Percentiles rank a stretch among this genome's conserved stretches.
Conservation (phyloP, 1,284 basidiomycete species). For the Porodaedalea pini region DNA sequence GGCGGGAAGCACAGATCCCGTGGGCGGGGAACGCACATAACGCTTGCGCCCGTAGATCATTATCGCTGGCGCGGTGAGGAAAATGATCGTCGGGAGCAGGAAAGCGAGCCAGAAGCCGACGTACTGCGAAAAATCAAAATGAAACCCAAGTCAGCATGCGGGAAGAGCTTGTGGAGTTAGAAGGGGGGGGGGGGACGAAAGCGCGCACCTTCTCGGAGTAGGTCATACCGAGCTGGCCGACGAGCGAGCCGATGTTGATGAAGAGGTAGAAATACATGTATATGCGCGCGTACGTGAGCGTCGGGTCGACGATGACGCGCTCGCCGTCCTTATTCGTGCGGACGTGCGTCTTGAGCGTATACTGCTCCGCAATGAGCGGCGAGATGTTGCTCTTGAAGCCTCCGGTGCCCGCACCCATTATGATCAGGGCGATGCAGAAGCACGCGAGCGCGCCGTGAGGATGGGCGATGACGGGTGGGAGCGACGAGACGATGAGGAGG, state of each 20-base stretch:
- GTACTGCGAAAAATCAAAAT: slow-evolving; percentile 37
- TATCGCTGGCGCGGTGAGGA: slow-evolving; percentile 68
- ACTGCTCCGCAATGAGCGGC: slow-evolving; percentile 78
- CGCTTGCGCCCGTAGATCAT: slow-evolving; percentile 62
- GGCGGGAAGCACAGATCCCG: slow-evolving; percentile 70
- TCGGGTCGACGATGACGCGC: slow-evolving; percentile 79
- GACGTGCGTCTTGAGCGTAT: slow-evolving; percentile 54
- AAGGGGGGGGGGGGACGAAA: not conserved
- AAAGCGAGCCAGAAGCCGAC: slow-evolving; percentile 73
- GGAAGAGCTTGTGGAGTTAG: too few relatives aligned
- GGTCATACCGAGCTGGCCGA: slow-evolving; percentile 69
- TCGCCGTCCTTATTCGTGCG: slow-evolving; percentile 57
- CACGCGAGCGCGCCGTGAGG: slow-evolving; percentile 52
- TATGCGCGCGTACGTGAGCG: slow-evolving; percentile 63
- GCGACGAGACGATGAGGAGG: slow-evolving; percentile 67
- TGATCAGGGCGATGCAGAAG: slow-evolving; percentile 63
- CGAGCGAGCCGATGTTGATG: slow-evolving; percentile 73
- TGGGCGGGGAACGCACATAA: slow-evolving; percentile 68
- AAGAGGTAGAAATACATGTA: slow-evolving; percentile 83
- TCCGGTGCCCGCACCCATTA: slow-evolving; percentile 71
- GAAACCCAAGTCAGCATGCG: not conserved
- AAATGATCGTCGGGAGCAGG: slow-evolving; percentile 64
- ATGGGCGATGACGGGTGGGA: slow-evolving; percentile 68
- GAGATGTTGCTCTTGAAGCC: slow-evolving; percentile 82
- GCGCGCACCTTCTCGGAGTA: slow-evolving; percentile 65